Evolutionary conservation across 192 early-diverging fungal species (phyloP).

Genomic region (Coemansia sp.): DNA sequence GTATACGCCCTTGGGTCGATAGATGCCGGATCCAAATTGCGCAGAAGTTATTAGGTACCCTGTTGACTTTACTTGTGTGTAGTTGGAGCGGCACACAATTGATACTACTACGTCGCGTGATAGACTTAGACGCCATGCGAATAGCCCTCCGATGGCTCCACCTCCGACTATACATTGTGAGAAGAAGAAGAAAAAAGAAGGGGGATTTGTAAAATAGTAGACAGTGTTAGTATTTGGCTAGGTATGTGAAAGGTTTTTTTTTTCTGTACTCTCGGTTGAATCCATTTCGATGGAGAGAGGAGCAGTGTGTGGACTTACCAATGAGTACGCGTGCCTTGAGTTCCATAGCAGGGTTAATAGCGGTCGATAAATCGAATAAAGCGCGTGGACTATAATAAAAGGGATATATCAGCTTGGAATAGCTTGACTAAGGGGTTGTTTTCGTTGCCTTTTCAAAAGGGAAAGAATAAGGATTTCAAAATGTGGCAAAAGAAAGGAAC

Average conservation of each 20-base stretch:
- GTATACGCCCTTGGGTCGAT: constrained; percentile 25
- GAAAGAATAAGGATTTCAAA: no score
- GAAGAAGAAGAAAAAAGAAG: not conserved
- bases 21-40: constrained; percentile 32
- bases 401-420: no score
- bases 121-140: constrained; percentile 47
- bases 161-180: constrained; percentile 40
- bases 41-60: constrained; percentile 40
- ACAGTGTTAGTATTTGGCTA: not conserved
- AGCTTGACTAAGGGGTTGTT: no score
- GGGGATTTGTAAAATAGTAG: no score
- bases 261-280: not conserved
- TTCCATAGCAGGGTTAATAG: constrained; percentile 15
- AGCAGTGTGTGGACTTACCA: constrained; percentile 22
- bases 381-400: no score
- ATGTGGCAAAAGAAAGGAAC: no score
- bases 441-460: no score
- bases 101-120: constrained; percentile 33
- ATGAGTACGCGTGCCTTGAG: constrained; percentile 46
- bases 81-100: constrained; percentile 50
- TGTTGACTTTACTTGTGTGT: constrained; percentile 17
- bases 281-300: not conserved
- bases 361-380: not conserved
- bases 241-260: not conserved
- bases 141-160: constrained; percentile 48